A percentile compares a stretch with the other conserved stretches of the same genome.
These are phyloP conservation scores for Trypanosoma theileri DNA, from an alignment of 208 protist species.

Conservation along the genomic window DNA sequence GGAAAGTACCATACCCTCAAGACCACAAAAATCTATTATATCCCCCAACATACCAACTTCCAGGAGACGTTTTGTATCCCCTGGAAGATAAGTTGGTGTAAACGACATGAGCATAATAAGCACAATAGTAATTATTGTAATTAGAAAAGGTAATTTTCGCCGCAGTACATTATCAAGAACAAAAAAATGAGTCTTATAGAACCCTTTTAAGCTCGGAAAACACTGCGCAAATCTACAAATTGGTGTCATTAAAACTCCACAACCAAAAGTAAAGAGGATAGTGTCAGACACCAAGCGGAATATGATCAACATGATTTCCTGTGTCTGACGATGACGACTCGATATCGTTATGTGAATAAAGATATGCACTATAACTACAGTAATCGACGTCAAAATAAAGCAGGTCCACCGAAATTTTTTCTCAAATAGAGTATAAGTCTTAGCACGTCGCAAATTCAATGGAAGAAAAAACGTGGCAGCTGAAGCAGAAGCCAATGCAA, in stretches of 20 bases:
- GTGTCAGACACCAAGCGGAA: conserved; percentile 12
- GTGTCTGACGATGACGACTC: conserved; percentile 37
- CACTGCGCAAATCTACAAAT: background rate
- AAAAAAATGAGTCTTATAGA: background rate
- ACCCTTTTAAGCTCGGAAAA: background rate
- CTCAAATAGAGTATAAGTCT: background rate
- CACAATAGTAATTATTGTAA: background rate
- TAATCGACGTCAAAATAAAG: background rate
- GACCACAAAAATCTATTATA: conserved; percentile 40
- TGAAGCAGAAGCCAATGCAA: conserved; percentile 16
- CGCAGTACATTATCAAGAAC: background rate
- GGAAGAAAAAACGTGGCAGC: conserved; percentile 13
- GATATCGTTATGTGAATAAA: conserved; percentile 32
- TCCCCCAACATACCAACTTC: conserved; percentile 33
- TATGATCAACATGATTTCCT: conserved; percentile 46
- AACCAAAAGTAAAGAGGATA: conserved; percentile 8
- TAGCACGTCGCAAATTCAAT: background rate
- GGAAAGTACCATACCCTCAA: conserved; percentile 36
- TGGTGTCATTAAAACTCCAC: background rate
- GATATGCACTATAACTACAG: conserved; percentile 20
- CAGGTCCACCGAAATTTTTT: background rate
- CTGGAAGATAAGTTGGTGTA: background rate
- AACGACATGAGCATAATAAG: conserved; percentile 12
- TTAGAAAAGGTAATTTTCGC: background rate
- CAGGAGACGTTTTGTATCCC: conserved; percentile 28